Percentiles rank a stretch among this genome's conserved stretches.
These are phyloP conservation scores for Fusarium beomiforme DNA, from an alignment of 2,329 filamentous ascomycete genomes.

Conservation along the genomic window DNA sequence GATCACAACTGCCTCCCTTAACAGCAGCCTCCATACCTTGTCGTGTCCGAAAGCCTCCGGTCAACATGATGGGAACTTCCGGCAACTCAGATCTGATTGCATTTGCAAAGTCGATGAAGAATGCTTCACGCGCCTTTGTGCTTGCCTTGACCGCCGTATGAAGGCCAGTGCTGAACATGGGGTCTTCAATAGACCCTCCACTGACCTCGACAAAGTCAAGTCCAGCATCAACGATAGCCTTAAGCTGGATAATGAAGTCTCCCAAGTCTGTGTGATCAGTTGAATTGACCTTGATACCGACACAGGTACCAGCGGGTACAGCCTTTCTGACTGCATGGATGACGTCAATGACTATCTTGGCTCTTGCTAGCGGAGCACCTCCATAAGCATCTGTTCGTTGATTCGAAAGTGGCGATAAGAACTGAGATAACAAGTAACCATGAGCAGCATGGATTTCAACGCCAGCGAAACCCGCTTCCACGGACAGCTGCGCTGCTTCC, in stretches of 20 bases:
- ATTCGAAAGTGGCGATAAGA: neutral
- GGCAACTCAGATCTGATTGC: neutral
- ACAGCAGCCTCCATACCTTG: neutral
- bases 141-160: neutral
- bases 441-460: neutral
- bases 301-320: neutral
- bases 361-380: neutral
- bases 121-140: neutral
- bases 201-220: conserved; percentile 3
- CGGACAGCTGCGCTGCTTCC: neutral
- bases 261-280: neutral
- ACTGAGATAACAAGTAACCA: neutral
- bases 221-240: neutral
- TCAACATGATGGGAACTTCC: neutral
- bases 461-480: neutral
- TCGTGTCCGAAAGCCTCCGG: neutral
- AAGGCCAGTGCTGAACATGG: neutral
- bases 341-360: neutral
- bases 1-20: neutral
- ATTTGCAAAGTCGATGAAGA: neutral
- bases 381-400: neutral
- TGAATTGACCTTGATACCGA: neutral
- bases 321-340: neutral
- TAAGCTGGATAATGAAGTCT: neutral
- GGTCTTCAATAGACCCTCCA: neutral